phyloP scores from a whole-genome alignment of 257 asterid species.

The Nicotiana tabacum region DNA sequence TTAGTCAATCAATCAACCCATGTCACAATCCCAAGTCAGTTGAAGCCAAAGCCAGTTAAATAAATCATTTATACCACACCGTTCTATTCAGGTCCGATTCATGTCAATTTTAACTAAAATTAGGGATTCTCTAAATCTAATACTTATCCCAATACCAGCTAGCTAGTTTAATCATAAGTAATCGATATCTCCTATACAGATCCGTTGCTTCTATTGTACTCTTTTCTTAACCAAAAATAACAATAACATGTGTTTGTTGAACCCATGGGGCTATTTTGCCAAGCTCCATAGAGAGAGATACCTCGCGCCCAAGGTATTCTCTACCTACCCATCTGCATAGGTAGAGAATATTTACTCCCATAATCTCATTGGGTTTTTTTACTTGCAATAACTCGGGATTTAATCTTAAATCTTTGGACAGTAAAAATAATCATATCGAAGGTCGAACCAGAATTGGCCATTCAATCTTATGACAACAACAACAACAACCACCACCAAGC shows the following conservation, averaged over 20 bases:
- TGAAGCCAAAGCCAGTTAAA: not conserved
- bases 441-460: not conserved
- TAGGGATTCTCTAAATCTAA: not conserved
- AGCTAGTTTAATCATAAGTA: not conserved
- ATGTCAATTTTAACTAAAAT: not conserved
- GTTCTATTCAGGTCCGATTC: not conserved
- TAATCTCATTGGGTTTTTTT: not conserved
- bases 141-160: not conserved
- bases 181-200: not conserved
- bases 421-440: not conserved
- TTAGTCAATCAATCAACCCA: not conserved
- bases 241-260: too few species aligned
- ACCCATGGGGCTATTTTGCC: not conserved
- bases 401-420: not conserved
- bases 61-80: not conserved
- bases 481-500: too few species aligned
- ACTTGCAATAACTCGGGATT: not conserved
- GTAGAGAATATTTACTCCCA: not conserved
- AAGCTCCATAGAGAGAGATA: not conserved
- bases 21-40: not conserved
- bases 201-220: not conserved
- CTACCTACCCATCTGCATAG: too few species aligned
- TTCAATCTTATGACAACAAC: not conserved
- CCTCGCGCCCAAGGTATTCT: not conserved
- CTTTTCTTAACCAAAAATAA: not conserved